Evolutionary conservation across 2,329 filamentous ascomycete genomes (phyloP), one percentile per base, ranked within the genome.

Genomic region (Neocucurbitaria cava): DNA sequence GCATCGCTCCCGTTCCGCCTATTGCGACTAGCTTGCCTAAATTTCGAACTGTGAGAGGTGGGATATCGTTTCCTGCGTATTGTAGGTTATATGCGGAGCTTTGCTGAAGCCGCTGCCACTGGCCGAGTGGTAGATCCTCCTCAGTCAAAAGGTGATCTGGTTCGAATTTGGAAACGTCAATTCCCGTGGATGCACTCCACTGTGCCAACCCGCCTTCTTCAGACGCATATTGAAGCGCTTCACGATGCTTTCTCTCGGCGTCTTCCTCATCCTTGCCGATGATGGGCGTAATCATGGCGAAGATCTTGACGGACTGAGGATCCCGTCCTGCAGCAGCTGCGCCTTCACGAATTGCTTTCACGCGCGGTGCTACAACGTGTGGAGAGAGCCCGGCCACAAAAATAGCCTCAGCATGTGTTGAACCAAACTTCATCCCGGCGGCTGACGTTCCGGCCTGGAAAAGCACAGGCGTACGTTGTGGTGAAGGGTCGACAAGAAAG

Each of bases 181-280:
- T 84, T 1, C 85, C 88, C 0, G 88, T 89, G 85, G 87, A 90
- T 2, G 88, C 88, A 13, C 87, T 87, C 63, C 90, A 91, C 23
- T 90, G 73, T 1, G 87, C 86, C 49, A 90, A 69, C 0, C 87
- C 88, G 3, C 88, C 88, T 61, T 87, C 88, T 44, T 82, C 78
- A 5, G 81, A 81, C 0, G 85, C 87, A 62, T 89, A 83, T 47
- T 81, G 78, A 11, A 82, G 77, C 53, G 84, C 85, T 7, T 88
- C 84, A 0, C 78, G 71, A 46, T 86, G 84, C 73, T 89, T 90
- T 10, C 79, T 81, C 50, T 79, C 72, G 0, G 88, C 88, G 66
- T 89, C 87, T 49, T 86, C 85, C 55, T 88, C 82, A 0, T 87
- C 90, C 31, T 72, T 77, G 0, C 86, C 88, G 0, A 90, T 75